Conservation (phyloP, 352 stramenopile species). For the Pythium aristosporum region DNA sequence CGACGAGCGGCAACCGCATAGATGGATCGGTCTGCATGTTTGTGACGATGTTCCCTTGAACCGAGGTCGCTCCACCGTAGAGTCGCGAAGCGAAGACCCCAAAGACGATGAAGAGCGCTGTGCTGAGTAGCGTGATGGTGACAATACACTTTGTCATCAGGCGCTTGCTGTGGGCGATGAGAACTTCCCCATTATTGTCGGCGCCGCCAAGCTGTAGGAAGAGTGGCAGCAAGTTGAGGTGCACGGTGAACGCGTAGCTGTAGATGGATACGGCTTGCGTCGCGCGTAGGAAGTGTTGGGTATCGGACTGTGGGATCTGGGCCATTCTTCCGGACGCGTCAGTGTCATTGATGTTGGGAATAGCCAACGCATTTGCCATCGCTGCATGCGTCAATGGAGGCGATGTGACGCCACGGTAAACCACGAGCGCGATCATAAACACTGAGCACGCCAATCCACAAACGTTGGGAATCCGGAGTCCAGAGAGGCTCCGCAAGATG, state of each 20-base stretch:
- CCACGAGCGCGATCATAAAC: conserved; percentile 62
- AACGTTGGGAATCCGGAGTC: conserved; percentile 68
- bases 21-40: conserved; percentile 70
- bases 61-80: conserved; percentile 37
- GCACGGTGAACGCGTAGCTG: conserved; percentile 87
- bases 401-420: conserved; percentile 38
- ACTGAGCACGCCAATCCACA: conserved; percentile 65
- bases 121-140: conserved; percentile 32
- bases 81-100: conserved; percentile 49
- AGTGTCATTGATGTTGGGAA: not conserved
- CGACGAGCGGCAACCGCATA: conserved; percentile 70
- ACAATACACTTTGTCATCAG: no score
- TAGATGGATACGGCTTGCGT: conserved; percentile 71
- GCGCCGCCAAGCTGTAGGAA: conserved; percentile 65
- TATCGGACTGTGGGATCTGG: conserved; percentile 13
- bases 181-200: no score
- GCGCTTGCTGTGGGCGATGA: conserved; percentile 38
- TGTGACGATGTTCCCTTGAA: conserved; percentile 70
- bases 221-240: conserved; percentile 75
- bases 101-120: conserved; percentile 61
- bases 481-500: conserved; percentile 68
- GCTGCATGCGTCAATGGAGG: not conserved
- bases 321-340: conserved; percentile 6
- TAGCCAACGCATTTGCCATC: not conserved
- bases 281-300: conserved; percentile 38